Conservation (phyloP, 805 yeast genomes). For the Metschnikowia noctiluminum region DNA sequence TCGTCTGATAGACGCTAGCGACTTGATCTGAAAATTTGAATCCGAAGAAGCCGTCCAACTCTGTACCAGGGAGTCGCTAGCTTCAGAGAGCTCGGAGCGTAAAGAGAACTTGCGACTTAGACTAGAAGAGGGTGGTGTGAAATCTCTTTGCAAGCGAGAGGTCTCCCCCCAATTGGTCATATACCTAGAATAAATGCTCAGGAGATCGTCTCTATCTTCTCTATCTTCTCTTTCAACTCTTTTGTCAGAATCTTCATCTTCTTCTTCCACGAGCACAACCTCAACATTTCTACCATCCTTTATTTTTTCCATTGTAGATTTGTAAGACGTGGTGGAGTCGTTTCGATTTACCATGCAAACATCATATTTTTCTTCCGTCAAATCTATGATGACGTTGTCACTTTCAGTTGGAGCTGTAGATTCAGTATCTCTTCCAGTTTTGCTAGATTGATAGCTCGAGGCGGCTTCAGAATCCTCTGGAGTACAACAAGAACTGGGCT, state of each 20-base stretch:
- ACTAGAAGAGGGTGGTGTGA: not conserved
- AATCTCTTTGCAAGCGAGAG: not conserved
- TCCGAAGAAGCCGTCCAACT: slow-evolving; percentile 20
- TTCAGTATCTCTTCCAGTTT: slow-evolving; percentile 25
- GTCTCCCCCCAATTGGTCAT: slow-evolving; percentile 17
- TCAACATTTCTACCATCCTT: slow-evolving; percentile 39
- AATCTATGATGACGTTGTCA: slow-evolving; percentile 40
- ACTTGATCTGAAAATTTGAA: slow-evolving; percentile 15
- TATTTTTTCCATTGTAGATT: slow-evolving; percentile 37
- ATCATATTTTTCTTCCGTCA: slow-evolving; percentile 40
- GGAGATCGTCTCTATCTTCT: slow-evolving; percentile 29
- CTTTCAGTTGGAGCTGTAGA: slow-evolving; percentile 30
- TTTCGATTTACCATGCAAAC: slow-evolving; percentile 35
- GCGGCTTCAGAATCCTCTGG: slow-evolving; percentile 14
- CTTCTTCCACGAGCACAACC: slow-evolving; percentile 41
- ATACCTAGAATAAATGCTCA: slow-evolving; percentile 42
- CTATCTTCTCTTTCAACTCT: slow-evolving; percentile 25
- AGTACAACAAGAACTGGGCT: not conserved
- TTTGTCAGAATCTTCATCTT: slow-evolving; percentile 21
- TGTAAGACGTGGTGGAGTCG: slow-evolving; percentile 35
- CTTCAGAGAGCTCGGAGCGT: slow-evolving; percentile 11
- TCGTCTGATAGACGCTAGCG: slow-evolving; percentile 6
- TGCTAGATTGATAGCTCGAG: slow-evolving; percentile 32
- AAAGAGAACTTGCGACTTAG: slow-evolving; percentile 4
- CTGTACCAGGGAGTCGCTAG: slow-evolving; percentile 12